These are phyloP conservation scores for Aspergillus persii DNA, from an alignment of 2,329 filamentous ascomycete species.

Conservation along the genomic window DNA sequence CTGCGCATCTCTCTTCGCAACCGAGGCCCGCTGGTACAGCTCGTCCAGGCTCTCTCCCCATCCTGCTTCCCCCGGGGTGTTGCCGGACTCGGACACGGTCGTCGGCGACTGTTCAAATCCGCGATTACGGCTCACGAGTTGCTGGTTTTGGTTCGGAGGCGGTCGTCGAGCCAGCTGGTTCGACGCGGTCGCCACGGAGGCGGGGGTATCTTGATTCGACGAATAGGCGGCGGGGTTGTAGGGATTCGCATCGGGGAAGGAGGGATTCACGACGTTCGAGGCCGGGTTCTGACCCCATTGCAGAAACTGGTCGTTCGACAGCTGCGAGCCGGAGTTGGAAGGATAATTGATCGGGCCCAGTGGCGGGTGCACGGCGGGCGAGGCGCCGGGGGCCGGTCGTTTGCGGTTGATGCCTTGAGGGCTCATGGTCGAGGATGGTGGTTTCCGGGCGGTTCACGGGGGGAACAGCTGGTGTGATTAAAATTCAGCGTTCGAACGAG, in stretches of 20 bases:
- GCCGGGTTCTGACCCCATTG: conserved; percentile 53
- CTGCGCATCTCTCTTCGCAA: conserved; percentile 83
- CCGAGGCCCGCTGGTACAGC: conserved; percentile 73
- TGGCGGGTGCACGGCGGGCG: conserved; percentile 59
- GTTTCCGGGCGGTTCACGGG: conserved; percentile 10
- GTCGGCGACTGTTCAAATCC: conserved; percentile 38
- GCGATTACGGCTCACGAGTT: conserved; percentile 38
- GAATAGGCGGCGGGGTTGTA: conserved; percentile 28
- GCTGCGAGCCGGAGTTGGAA: conserved; percentile 41
- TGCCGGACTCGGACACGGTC: conserved; percentile 28
- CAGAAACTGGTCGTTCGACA: conserved; percentile 53
- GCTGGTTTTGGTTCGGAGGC: conserved; percentile 27
- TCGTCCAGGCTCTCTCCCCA: conserved; percentile 68
- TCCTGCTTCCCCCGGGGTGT: conserved; percentile 34
- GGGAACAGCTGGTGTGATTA: background rate
- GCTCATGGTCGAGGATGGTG: conserved; percentile 30
- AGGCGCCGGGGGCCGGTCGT: conserved; percentile 69
- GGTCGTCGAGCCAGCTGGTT: conserved; percentile 44
- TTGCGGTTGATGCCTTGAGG: conserved; percentile 58
- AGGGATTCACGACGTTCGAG: conserved; percentile 25
- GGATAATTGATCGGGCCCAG: conserved; percentile 52
- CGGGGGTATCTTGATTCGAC: conserved; percentile 52
- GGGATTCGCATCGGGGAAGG: conserved; percentile 43
- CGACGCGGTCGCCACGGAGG: conserved; percentile 40
- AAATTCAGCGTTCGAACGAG: background rate